Conservation (phyloP, 768 basidiomycete species). For the Filobasidium wieringae region DNA sequence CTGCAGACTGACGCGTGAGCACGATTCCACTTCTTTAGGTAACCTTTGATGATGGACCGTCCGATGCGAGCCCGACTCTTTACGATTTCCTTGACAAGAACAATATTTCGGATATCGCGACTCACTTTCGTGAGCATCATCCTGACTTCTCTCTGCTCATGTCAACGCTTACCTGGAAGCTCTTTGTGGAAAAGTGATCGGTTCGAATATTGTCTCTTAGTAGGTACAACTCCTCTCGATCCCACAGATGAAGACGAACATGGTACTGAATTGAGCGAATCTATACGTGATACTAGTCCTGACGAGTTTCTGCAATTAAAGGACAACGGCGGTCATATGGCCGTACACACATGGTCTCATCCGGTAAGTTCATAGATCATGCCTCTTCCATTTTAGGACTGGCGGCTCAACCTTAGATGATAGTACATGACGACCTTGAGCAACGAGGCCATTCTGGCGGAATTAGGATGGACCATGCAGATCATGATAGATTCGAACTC, state of each 20-base stretch:
- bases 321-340: constrained; percentile 28
- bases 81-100: constrained; percentile 58
- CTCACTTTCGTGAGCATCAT: constrained; percentile 83
- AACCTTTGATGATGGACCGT: constrained; percentile 37
- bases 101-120: constrained; percentile 45
- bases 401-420: not conserved
- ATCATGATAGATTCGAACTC: constrained; percentile 65
- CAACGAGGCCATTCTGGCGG: constrained; percentile 57
- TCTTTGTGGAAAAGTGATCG: constrained; percentile 13
- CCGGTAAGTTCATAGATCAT: not conserved
- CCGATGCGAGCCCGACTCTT: constrained; percentile 41
- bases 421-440: constrained; percentile 39
- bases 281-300: not conserved
- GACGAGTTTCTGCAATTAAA: constrained; percentile 3
- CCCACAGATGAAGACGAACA: not conserved
- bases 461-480: constrained; percentile 71
- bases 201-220: not conserved
- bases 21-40: not conserved
- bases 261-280: too few relatives aligned
- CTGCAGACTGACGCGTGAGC: not conserved
- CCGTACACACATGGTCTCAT: constrained; percentile 40
- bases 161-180: constrained; percentile 50
- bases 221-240: not conserved
- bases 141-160: constrained; percentile 45
- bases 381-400: not conserved